Evolutionary conservation across 176 grass and related monocot species (phyloP).

Genomic region (Aegilops tauschii): DNA sequence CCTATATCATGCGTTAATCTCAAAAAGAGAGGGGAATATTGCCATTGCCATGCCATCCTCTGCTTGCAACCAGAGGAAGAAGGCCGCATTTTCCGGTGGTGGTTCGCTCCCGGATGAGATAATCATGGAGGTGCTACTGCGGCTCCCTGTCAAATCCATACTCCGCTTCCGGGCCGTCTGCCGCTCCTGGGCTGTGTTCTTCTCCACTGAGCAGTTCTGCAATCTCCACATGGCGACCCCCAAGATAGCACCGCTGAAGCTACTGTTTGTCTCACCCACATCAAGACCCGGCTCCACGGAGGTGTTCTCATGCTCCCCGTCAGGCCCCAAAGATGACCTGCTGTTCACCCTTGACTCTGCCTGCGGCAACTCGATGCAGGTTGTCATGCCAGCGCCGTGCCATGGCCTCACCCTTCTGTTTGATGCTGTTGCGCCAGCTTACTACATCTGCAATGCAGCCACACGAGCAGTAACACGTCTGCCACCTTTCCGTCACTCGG

Average conservation of each 20-base stretch:
- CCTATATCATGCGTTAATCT: not conserved
- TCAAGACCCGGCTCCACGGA: not conserved
- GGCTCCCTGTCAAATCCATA: slow-evolving; percentile 15
- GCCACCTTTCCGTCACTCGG: not conserved
- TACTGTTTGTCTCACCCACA: not conserved
- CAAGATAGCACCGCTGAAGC: not conserved
- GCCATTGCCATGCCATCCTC: not conserved
- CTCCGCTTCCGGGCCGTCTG: not conserved
- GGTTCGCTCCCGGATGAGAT: not conserved
- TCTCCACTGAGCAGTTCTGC: not conserved
- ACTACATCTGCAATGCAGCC: slow-evolving; percentile 26
- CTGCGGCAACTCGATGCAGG: not conserved
- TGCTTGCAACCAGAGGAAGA: not conserved
- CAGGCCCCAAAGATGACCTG: not conserved
- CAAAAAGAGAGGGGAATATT: too few relatives aligned
- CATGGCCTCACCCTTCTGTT: slow-evolving; percentile 18
- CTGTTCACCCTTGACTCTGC: not conserved
- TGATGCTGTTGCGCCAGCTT: not conserved
- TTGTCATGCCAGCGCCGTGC: not conserved
- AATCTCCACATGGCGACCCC: not conserved
- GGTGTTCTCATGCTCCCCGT: not conserved
- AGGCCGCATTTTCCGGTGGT: not conserved
- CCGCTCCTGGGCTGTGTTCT: not conserved
- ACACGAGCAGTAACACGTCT: slow-evolving; percentile 9
- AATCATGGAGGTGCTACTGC: slow-evolving; percentile 8